Conservation (phyloP, 768 basidiomycete species). For the Auriscalpium orientale region DNA sequence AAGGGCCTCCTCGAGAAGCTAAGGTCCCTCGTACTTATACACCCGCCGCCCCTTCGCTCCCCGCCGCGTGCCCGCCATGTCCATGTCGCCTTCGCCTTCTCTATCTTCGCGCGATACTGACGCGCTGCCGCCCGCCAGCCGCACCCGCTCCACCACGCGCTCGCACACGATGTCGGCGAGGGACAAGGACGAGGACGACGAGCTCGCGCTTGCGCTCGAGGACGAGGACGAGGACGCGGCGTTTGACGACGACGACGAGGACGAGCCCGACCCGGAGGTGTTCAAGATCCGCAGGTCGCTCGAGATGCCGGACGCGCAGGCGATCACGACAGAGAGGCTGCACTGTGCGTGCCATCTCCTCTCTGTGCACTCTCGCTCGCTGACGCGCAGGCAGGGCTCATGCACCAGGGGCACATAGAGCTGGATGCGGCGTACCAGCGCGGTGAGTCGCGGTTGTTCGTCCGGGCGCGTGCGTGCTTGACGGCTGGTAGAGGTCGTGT, state of each 20-base stretch:
- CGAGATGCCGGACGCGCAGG: neutral
- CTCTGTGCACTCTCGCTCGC: neutral
- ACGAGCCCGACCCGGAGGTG: neutral
- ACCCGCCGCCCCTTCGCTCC: too few species aligned
- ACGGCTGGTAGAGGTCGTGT: conserved; percentile 54
- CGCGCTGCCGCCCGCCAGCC: neutral
- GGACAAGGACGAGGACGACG: conserved; percentile 2
- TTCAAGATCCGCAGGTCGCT: conserved; percentile 1
- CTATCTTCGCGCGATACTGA: too few species aligned
- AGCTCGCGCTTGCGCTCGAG: neutral
- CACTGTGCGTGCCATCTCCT: neutral
- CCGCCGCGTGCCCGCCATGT: too few species aligned
- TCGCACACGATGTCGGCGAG: neutral
- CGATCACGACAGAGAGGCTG: neutral
- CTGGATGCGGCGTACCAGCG: conserved; percentile 67
- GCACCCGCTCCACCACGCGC: neutral
- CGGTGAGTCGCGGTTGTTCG: conserved; percentile 37
- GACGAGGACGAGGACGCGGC: conserved; percentile 1
- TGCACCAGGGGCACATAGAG: conserved; percentile 65
- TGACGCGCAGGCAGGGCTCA: conserved; percentile 34
- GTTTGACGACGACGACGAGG: neutral
- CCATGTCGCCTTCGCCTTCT: too few species aligned
- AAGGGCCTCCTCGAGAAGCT: too few species aligned
- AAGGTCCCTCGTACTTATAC: too few species aligned
- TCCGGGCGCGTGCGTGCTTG: neutral